Evolutionary conservation across 305 asterid genomes (phyloP), one percentile per base, ranked within the genome.

Genomic region (Plantago rigida): DNA sequence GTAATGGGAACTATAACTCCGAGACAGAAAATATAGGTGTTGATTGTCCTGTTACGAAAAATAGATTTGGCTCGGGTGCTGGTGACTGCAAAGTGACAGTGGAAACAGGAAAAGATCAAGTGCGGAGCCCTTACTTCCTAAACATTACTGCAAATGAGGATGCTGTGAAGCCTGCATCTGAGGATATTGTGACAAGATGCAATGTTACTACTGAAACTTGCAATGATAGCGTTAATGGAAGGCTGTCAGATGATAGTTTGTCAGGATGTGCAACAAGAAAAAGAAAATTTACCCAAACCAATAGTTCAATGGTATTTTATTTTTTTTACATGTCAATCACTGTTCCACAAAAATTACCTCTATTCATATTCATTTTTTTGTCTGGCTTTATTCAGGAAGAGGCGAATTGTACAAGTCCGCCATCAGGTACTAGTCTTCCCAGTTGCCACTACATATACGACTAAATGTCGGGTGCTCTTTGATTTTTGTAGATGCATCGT

Each of bases 251-350:
- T 52, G 46, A 67, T 55, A 71, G 61, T 65, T 66, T 56, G 50
- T 69, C 63, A 13, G 79, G 76, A 66, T 50, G 71, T 66, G 51
- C 69, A 42, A 36, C 52, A 13, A 84, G 74, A 77, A 83, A 73
- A 77, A 81, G 92, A 72, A 87, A 77, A 74, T 69, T 69, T 42
- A 58, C 76, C 52, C 77, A 72, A 60, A 64, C 61, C 17, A 79
- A 81, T 41, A 41, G 54, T 62, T 72, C 73, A 64, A 67, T 44
- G 15, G 97, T 89, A 80, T 62, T 94, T 64, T 24, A 19, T 67
- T 69, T 65, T 69, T 50, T 65, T 65, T 68, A 11, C n/a, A 17
- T 46, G 47, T 60, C 28, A 13, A 62, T 59, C 36, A 4, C 52
- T 22, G 44, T 5, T 36, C 44, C 44, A 36, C 6, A 36, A 36